Conservation (phyloP, 2,329 filamentous ascomycete species). For the Colletotrichum sp. region DNA sequence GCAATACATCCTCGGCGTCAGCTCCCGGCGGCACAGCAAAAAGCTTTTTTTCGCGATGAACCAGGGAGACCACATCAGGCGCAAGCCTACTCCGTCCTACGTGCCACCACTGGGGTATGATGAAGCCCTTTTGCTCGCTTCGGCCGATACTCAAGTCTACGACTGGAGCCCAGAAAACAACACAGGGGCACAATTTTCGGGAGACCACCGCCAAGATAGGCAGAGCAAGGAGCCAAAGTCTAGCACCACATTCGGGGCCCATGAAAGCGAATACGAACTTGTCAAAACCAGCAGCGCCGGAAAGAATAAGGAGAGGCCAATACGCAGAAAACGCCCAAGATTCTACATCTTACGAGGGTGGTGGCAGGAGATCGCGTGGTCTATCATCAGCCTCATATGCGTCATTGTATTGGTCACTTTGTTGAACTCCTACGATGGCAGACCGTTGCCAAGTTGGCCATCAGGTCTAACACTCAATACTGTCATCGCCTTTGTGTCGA, state of each 20-base stretch:
- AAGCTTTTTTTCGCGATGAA: background rate
- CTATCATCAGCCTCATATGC: background rate
- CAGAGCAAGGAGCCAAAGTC: background rate
- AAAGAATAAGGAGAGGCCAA: background rate
- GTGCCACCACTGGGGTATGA: background rate
- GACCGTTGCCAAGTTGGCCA: constrained; percentile 25
- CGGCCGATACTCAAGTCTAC: background rate
- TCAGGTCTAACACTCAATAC: constrained; percentile 32
- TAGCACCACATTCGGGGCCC: background rate
- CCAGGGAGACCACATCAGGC: background rate
- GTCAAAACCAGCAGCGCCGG: background rate
- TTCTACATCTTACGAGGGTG: background rate
- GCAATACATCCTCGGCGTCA: background rate
- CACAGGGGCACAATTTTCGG: background rate
- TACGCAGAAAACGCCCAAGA: background rate
- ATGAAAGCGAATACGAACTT: background rate
- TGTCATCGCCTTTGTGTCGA: constrained; percentile 29
- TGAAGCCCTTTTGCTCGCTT: background rate
- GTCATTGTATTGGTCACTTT: constrained; percentile 25
- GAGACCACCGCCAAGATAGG: background rate
- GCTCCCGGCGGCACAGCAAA: background rate
- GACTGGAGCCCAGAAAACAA: background rate
- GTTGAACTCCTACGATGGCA: constrained; percentile 20
- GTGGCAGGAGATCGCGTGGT: constrained; percentile 1
- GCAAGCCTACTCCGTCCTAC: background rate